Evolutionary conservation across 1,284 basidiomycete species (phyloP).

Genomic region (Xanthoconium separans): DNA sequence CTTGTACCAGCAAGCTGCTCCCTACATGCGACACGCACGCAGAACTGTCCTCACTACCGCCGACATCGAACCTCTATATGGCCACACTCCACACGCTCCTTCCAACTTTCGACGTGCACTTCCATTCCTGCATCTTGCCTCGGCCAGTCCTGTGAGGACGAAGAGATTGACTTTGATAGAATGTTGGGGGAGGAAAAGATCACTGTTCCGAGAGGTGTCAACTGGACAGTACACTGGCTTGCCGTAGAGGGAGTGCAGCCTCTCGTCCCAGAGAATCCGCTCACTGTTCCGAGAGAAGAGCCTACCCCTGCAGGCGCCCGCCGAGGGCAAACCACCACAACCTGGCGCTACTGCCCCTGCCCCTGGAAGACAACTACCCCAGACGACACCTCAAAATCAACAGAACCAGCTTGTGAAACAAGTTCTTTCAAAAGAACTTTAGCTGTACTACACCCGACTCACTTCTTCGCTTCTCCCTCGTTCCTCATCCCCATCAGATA

Average conservation of each 20-base stretch:
- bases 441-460: conserved; percentile 93
- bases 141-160: conserved; percentile 84
- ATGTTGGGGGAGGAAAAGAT: conserved; percentile 84
- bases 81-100: conserved; percentile 71
- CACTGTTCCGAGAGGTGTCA: conserved; percentile 71
- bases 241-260: conserved; percentile 98
- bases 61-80: conserved; percentile 89
- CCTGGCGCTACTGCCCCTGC: conserved; percentile 20
- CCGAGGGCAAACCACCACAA: conserved; percentile 35
- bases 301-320: conserved; percentile 29
- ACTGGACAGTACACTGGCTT: conserved; percentile 93
- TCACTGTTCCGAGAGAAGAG: conserved; percentile 65
- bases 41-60: conserved; percentile 84
- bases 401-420: conserved; percentile 83
- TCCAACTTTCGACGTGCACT: conserved; percentile 73
- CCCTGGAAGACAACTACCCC: conserved; percentile 42
- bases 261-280: conserved; percentile 94
- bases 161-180: conserved; percentile 96
- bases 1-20: conserved; percentile 77
- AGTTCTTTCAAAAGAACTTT: conserved; percentile 90
- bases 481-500: conserved; percentile 38
- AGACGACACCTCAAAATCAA: conserved; percentile 44
- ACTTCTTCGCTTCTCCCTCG: conserved; percentile 78
- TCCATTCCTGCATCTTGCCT: conserved; percentile 59
- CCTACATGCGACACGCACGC: conserved; percentile 95